Base-by-base conservation (phyloP, 2,329 filamentous ascomycete species). In the Herpotrichia juniperi region DNA sequence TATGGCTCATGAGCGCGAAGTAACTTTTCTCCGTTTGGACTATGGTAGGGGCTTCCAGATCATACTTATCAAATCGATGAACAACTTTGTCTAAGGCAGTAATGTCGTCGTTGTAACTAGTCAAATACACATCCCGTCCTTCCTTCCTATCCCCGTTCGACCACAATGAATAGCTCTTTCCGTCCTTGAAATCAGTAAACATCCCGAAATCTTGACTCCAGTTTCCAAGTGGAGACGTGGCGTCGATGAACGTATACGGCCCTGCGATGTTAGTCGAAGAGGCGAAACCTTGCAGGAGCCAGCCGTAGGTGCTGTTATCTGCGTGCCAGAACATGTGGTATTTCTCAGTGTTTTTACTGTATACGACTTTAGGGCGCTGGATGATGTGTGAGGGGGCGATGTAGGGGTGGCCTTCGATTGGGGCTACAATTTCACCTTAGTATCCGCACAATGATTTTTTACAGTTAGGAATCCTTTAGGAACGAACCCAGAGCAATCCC, bases 321-420 rank as follows among this genome's bases (percentile, higher is more conserved):
- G 83, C 83, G 54, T 86, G 83, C 83, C 83, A 86, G 78, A 80
- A 80, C 81, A 83, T 82, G 75, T 86, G 83, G 53, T 86, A 87
- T 59, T 85, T 76, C 2, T 76, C 72, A 0, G 79, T 78, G 2
- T 74, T 74, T 42, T 84, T 72, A 56, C 82, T 85, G 57, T 83
- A 86, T 1, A 83, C 78, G 2, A 87, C 84, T 58, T 87, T 87
- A 0, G 84, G 84, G 14, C 84, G 73, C 61, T 87, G 84, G 24
- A 87, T 87, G 39, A 87, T 82, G 57, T 78, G 80, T 3, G 79
- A 65, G 0, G 81, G 79, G 0, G 80, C 80, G 40, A 87, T 82
- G 56, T 81, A 82, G 0, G 78, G 75, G 52, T 86, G 81, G 0
- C 78, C 83, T 26, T 81, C 73, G 22, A 84, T 72, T 1, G 84